phyloP scores from a whole-genome alignment of 2,329 filamentous ascomycete species.

The Phialocephala subalpina region DNA sequence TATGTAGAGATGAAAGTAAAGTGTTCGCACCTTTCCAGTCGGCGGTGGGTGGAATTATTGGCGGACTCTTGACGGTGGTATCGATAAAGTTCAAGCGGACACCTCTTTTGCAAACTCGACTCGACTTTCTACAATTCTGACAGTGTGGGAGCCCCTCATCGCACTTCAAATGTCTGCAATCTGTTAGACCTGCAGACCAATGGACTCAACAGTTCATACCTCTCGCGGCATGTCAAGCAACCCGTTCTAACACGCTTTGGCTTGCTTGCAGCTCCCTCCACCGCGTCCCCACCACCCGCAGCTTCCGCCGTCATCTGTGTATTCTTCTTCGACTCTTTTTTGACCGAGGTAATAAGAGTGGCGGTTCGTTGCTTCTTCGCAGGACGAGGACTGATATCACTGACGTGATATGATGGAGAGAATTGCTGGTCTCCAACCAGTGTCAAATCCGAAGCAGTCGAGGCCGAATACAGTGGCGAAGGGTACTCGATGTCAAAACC shows the following conservation, averaged over 20 bases:
- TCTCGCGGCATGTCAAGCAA: conserved; percentile 87
- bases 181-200: background rate
- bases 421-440: conserved; percentile 41
- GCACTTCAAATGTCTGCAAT: conserved; percentile 77
- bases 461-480: conserved; percentile 40
- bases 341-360: conserved; percentile 23
- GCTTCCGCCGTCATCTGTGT: conserved; percentile 39
- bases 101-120: conserved; percentile 83
- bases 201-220: conserved; percentile 43
- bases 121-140: conserved; percentile 89
- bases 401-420: conserved; percentile 32
- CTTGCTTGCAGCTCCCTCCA: conserved; percentile 53
- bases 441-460: conserved; percentile 40
- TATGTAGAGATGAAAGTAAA: background rate
- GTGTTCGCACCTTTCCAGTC: conserved; percentile 67
- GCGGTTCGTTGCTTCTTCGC: conserved; percentile 35
- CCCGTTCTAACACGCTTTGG: conserved; percentile 90
- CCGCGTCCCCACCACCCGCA: conserved; percentile 22
- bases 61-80: conserved; percentile 73
- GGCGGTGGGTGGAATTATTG: conserved; percentile 64
- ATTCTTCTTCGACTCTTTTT: conserved; percentile 29
- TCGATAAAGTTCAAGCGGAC: conserved; percentile 93
- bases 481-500: conserved; percentile 40
- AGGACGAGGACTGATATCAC: conserved; percentile 35
- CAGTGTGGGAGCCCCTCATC: conserved; percentile 73